Evolutionary conservation across 768 basidiomycete species (phyloP).

Genomic region (Boletus eberwhitei): DNA sequence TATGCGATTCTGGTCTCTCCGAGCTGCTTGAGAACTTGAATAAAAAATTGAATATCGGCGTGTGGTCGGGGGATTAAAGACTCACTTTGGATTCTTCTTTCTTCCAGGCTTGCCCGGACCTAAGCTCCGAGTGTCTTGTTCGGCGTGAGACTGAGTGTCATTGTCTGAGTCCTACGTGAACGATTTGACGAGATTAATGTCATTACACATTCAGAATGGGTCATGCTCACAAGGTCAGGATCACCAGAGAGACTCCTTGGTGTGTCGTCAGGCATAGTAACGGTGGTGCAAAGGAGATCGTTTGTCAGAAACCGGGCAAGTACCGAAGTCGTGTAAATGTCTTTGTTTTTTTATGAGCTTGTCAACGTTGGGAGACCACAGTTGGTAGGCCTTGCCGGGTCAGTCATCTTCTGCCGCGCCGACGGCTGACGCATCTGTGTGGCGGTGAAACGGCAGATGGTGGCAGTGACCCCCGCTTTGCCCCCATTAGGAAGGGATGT

Average conservation of each 20-base stretch:
- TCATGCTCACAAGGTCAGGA: constrained; percentile 42
- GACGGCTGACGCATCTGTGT: constrained; percentile 19
- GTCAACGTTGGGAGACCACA: not conserved
- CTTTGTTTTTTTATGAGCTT: not conserved
- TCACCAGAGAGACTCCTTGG: constrained; percentile 65
- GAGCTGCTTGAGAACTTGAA: constrained; percentile 77
- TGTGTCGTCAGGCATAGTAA: constrained; percentile 47
- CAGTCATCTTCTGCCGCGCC: constrained; percentile 1
- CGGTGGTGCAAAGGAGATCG: constrained; percentile 19
- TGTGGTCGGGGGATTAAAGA: constrained; percentile 6
- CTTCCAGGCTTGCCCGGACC: constrained; percentile 51
- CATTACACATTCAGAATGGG: constrained; percentile 11
- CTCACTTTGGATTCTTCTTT: constrained; percentile 89
- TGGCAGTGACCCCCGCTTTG: too few species aligned
- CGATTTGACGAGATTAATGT: constrained; percentile 7
- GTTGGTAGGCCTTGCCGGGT: constrained; percentile 11
- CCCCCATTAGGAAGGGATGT: not conserved
- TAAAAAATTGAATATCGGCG: constrained; percentile 13
- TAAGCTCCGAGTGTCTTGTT: constrained; percentile 18
- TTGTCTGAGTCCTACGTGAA: constrained; percentile 61
- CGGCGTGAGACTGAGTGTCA: constrained; percentile 53
- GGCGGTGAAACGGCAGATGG: too few species aligned
- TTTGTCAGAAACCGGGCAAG: constrained; percentile 24
- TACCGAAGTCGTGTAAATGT: not conserved
- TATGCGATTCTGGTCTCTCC: constrained; percentile 87